Evolutionary conservation across 1,284 basidiomycete genomes (phyloP), one percentile per base, ranked within the genome.

Genomic region (Afroboletus lepidellus): DNA sequence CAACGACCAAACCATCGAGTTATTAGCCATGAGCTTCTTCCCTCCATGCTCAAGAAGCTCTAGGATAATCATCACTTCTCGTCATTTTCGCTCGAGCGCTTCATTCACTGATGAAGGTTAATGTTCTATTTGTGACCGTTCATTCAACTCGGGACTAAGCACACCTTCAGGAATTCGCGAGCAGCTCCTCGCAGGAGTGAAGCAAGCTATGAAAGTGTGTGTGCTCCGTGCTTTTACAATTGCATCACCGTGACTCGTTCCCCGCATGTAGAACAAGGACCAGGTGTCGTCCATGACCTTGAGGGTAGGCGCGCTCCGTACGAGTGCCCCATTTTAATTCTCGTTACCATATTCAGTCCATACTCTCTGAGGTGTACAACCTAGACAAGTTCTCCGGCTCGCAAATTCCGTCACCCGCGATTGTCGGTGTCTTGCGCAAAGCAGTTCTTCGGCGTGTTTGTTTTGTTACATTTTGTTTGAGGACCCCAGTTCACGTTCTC

Each of bases 341-440:
- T 16, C 39, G 42, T 37, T 13, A 24, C 27, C 24, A 25, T 24
- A 21, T 38, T 16, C 52, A 88, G 85, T 83, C 84, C 18, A 76
- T 86, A 32, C 73, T 88, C 11, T 76, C 86, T 8, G 86, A 90
- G 55, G 75, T 90, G 3, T 83, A 88, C 59, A 74, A 78, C 18
- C 75, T 79, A 33, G 87, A 88, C 70, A 90, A 90, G 67, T 65
- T 66, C 5, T 67, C 75, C 20, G 70, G 72, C 45, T 65, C 71
- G 30, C 69, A 75, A 34, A 62, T 79, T 11, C 55, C 76, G 20
- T 69, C 78, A 12, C 72, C 80, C 6, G 68, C 71, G 33, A 76
- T 86, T 37, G 53, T 69, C 23, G 64, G 70, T 46, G 77, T 88
- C 53, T 58, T 89, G 42, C 77, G 80, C 32, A 87, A 83, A 69